Evolutionary conservation across 495 filamentous ascomycete species (phyloP).

Genomic region (Cudoniella acicularis): DNA sequence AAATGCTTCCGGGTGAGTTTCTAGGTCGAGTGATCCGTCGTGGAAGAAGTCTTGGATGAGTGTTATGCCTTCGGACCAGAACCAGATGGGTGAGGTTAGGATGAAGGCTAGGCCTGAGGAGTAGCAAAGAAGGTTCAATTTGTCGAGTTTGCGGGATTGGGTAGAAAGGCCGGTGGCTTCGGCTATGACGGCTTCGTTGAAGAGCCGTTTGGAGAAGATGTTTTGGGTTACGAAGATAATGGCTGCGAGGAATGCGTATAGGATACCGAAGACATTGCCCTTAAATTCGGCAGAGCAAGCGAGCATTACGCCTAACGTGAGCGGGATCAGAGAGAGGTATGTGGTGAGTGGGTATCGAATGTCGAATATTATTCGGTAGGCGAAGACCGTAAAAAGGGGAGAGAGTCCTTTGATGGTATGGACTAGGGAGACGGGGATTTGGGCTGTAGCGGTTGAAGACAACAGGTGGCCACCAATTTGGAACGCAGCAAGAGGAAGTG

Average conservation of each 20-base stretch:
- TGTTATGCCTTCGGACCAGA: conserved; percentile 79
- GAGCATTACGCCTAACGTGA: conserved; percentile 90
- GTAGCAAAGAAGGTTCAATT: conserved; percentile 95
- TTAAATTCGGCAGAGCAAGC: conserved; percentile 88
- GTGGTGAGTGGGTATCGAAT: conserved; percentile 85
- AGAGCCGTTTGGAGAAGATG: conserved; percentile 98
- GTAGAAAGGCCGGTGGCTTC: conserved; percentile 62
- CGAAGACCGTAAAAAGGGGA: conserved; percentile 90
- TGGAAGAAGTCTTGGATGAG: conserved; percentile 69
- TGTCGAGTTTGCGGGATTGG: conserved; percentile 78
- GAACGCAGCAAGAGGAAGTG: conserved; percentile 85
- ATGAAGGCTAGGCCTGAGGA: conserved; percentile 89
- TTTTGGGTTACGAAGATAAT: conserved; percentile 98
- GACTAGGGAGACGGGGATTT: conserved; percentile 93
- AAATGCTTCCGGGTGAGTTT: conserved; percentile 54
- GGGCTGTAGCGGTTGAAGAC: conserved; percentile 85
- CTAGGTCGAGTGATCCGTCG: conserved; percentile 61
- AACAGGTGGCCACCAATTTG: conserved; percentile 92
- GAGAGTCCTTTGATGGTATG: conserved; percentile 99
- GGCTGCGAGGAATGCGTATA: conserved; percentile 81
- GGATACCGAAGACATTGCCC: conserved; percentile 82
- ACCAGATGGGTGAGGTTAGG: conserved; percentile 89
- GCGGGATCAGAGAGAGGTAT: conserved; percentile 87
- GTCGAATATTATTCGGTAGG: conserved; percentile 83
- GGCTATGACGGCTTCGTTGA: conserved; percentile 84